Evolutionary conservation across 495 filamentous ascomycete genomes (phyloP), one percentile per base, ranked within the genome.

Genomic region (Penicillium paradoxum): DNA sequence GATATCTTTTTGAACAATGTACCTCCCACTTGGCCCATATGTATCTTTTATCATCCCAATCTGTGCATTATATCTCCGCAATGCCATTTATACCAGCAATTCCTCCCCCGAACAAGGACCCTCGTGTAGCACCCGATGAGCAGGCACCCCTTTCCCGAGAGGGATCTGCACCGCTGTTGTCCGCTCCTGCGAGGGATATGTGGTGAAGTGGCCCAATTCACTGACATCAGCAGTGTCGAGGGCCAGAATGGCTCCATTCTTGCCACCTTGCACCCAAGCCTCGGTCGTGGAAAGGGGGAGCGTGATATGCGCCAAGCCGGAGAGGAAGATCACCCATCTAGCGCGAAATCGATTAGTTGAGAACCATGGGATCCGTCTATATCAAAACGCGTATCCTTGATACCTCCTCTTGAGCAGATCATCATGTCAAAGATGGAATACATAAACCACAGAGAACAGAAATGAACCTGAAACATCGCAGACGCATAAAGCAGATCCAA

Each of bases 301-400:
- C 0, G 76, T 76, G 49, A 83, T 71, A 33, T 78, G 65, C 0
- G 75, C 79, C 18, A 72, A n/a, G 2, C 80, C 80, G 0, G 75
- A 70, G 39, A 73, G 56, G 63, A 79, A 80, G 15, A 67, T 41
- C 1, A 83, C 79, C 66, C 74, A 79, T 67, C 79, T 82, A 37
- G 15, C 24, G 11, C 27, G 14, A 19, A 13, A 14, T 11, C 1
- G 34, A 37, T 17, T 6, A 37, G 34, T 37, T 15, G 34, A 37
- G 33, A 4, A 36, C 29, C 10, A 3, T n/a, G 13, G 34, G 6
- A 37, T 17, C 34, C 15, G 3, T 3, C 9, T 32, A 11, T 32
- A 32, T 27, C 25, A 27, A 27, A 8, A 27, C 3, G 4, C 25
- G 8, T 8, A 27, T n/a, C n/a, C n/a, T n/a, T n/a, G n/a, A n/a